Base-by-base conservation (phyloP, 1,139 yeast species). In the Pichia sp. region DNA sequence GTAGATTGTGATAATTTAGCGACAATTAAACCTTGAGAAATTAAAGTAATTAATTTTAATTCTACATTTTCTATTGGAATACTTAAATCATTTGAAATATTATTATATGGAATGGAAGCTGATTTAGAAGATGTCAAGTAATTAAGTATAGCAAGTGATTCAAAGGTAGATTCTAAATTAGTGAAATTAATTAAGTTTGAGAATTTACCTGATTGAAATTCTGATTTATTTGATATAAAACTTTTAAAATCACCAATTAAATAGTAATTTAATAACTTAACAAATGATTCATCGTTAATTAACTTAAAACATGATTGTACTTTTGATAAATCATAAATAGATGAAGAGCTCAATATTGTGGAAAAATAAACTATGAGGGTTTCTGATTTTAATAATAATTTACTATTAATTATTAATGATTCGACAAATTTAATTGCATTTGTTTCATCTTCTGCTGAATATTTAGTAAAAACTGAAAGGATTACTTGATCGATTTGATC, bases 1-100 rank as follows among this genome's bases (percentile, higher is more conserved):
- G 53, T 46, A 20, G 51, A 52, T 50, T 63, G 67, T 37, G 60
- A 56, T 41, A 63, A 49, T 50, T 59, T 62, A 33, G 61, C 66
- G 10, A 56, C 49, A 35, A 62, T 44, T 20, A 60, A 45, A 26
- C 57, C 55, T 31, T 51, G 48, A 39, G 57, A 54, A 41, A 62
- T 57, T 37, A 57, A 51, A n/a, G 55, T 47, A 38, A 62, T 53
- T 41, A 62, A 50, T 45, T 53, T 54, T 27, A 52, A 49, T 49
- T 63, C 65, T 28, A 60, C 51, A 35, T 55, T 55, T 10, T 53
- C 55, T 38, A 47, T 41, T 28, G 59, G 51, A 28, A 59, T 49
- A n/a, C 41, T 45, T 34, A 59, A 41, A 20, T 49, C 52, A 12
- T 43, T 22, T 16, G 61, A 43, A 36, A 61, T 51, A 35, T 54